These are phyloP conservation scores for Penicillium frequentans DNA, from an alignment of 2,329 filamentous ascomycete species.

Conservation along the genomic window DNA sequence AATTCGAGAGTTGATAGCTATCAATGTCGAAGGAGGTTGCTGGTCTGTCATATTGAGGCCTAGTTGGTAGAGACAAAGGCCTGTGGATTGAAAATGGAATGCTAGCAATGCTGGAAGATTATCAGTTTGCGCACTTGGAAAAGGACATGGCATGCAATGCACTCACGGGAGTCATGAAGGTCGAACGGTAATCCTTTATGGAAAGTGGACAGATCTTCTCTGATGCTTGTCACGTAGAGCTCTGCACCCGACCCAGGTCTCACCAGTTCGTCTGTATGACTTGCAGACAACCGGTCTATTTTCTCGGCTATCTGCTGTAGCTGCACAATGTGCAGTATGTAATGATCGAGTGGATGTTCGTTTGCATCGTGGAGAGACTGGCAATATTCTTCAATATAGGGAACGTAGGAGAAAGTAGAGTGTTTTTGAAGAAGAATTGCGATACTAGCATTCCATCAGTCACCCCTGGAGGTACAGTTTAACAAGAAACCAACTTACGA, in stretches of 20 bases:
- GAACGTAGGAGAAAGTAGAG: constrained; percentile 35
- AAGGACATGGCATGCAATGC: not conserved
- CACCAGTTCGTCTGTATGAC: constrained; percentile 12
- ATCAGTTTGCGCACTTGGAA: not conserved
- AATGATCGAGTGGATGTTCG: constrained; percentile 36
- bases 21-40: constrained; percentile 2
- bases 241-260: constrained; percentile 25
- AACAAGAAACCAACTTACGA: constrained; percentile 30
- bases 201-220: constrained; percentile 35
- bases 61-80: constrained; percentile 42
- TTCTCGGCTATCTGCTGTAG: constrained; percentile 42
- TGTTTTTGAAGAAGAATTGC: constrained; percentile 40
- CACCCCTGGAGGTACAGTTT: not conserved
- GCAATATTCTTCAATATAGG: constrained; percentile 40
- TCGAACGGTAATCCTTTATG: constrained; percentile 28
- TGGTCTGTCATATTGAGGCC: constrained; percentile 28
- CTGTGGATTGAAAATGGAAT: constrained; percentile 41
- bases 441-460: constrained; percentile 9
- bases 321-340: constrained; percentile 37
- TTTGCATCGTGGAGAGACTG: constrained; percentile 31
- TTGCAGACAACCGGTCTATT: constrained; percentile 31
- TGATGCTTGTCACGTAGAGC: constrained; percentile 30
- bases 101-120: constrained; percentile 37
- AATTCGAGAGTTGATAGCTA: constrained; percentile 5
- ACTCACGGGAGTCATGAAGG: constrained; percentile 11